These are phyloP conservation scores for Tuber microsphaerosporum DNA, from an alignment of 495 filamentous ascomycete species.

Conservation along the genomic window DNA sequence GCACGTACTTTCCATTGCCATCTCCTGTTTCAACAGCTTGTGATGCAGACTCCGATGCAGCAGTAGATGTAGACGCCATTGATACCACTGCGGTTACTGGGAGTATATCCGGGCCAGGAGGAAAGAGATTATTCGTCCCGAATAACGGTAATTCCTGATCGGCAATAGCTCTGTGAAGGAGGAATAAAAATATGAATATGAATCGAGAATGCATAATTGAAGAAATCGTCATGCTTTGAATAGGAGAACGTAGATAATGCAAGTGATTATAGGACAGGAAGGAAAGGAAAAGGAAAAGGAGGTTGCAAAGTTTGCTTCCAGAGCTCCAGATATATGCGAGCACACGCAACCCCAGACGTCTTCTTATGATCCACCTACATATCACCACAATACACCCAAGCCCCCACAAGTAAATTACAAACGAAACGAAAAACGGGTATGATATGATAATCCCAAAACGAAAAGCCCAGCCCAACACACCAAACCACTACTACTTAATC, in stretches of 20 bases:
- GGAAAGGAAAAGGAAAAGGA: background rate
- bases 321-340: background rate
- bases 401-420: slow-evolving; percentile 5
- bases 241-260: background rate
- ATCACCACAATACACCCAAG: background rate
- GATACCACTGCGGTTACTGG: background rate
- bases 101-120: background rate
- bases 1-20: background rate
- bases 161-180: background rate
- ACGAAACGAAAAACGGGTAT: background rate
- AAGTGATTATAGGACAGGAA: background rate
- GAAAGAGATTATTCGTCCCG: background rate
- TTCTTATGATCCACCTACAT: background rate
- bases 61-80: background rate
- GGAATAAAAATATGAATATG: background rate
- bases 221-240: background rate
- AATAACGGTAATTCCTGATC: background rate
- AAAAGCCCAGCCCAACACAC: slow-evolving; percentile 9
- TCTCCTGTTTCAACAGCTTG: background rate
- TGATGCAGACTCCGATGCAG: background rate
- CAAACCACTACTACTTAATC: slow-evolving; percentile 16
- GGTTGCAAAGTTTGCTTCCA: background rate
- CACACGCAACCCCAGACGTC: background rate
- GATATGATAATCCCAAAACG: slow-evolving; percentile 4
- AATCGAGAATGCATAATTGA: background rate